phyloP scores from a whole-genome alignment of 192 early-diverging fungal genomes.

The Coemansia sp. region DNA sequence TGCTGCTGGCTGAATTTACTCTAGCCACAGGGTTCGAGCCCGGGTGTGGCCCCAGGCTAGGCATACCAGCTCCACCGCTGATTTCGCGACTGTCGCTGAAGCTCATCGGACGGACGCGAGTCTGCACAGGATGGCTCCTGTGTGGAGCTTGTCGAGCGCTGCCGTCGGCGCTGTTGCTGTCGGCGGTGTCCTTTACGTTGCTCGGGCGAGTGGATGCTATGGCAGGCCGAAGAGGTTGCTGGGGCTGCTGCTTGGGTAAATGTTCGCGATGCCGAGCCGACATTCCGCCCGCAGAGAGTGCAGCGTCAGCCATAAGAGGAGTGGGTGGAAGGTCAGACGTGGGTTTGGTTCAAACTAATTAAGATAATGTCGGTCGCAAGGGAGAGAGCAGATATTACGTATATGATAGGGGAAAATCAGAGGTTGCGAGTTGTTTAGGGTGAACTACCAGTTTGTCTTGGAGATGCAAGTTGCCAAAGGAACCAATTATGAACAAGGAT shows the following conservation, averaged over 20 bases:
- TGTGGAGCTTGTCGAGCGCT: background rate
- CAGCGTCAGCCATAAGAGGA: slow-evolving; percentile 39
- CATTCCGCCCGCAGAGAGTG: slow-evolving; percentile 31
- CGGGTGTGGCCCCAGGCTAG: slow-evolving; percentile 34
- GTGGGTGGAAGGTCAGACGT: background rate
- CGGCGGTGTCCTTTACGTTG: background rate
- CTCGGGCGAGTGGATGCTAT: background rate
- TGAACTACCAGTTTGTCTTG: background rate
- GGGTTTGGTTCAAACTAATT: background rate
- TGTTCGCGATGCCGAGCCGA: slow-evolving; percentile 41
- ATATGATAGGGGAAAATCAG: background rate
- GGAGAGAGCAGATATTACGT: background rate
- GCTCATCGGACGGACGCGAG: slow-evolving; percentile 23
- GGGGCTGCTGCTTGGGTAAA: slow-evolving; percentile 46
- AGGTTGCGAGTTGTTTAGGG: background rate
- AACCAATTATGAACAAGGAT: slow-evolving; percentile 4
- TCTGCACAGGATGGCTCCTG: slow-evolving; percentile 1
- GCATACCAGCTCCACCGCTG: slow-evolving; percentile 4
- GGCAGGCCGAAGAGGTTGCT: slow-evolving; percentile 34
- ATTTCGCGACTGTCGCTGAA: background rate
- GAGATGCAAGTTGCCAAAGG: slow-evolving; percentile 10
- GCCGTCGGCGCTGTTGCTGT: background rate
- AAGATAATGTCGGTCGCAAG: background rate
- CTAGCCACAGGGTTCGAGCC: slow-evolving; percentile 16
- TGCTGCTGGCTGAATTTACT: slow-evolving; percentile 18